Base-by-base conservation (phyloP, 2,329 filamentous ascomycete genomes). In the Neoarthrinium moseri region DNA sequence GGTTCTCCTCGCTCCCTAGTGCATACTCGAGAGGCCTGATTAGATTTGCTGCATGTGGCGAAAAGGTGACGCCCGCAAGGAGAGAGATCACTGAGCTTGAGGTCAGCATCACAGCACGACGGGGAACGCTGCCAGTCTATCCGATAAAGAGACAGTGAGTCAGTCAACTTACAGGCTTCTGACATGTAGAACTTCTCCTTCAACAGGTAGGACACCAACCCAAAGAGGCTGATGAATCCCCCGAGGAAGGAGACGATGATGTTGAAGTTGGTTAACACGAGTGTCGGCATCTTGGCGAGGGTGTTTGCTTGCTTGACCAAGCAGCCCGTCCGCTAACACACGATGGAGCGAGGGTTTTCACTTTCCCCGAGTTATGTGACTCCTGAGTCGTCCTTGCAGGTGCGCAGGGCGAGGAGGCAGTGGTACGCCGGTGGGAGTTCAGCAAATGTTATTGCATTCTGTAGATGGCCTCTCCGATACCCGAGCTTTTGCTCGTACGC, bases 181-280 rank as follows among this genome's bases (percentile, higher is more conserved):
- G 90, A 95, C 1, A 96, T 77, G 63, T 96, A 96, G 62, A 89
- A 92, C 47, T 83, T 86, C 69, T 96, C 91, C 62, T 96, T 96
- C 61, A 89, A 77, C 15, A 96, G 77, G 61, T 91, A 95, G 1
- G 90, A 96, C 0, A 96, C 89, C 34, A 96, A 71, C 4, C 90
- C 91, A 60, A 95, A 96, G n/a, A 95, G 56, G 0, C 89, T 90
- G 51, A 96, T 84, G 70, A 95, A 96, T 2, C 89, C 91, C 12
- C 91, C 91, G 11, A 95, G 68, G 6, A 89, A 80, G 43, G 87
- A 85, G 61, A 89, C 83, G 45, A 91, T 80, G 53, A 94, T 87
- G 67, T 95, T 95, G 75, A 95, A 95, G 64, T 91, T 87, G 52
- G 78, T 83, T 26, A 86, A 58, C 5, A 77, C 76, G 34, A 91